Evolutionary conservation across 768 basidiomycete genomes (phyloP).

Genomic region (Phylloporus sp.): DNA sequence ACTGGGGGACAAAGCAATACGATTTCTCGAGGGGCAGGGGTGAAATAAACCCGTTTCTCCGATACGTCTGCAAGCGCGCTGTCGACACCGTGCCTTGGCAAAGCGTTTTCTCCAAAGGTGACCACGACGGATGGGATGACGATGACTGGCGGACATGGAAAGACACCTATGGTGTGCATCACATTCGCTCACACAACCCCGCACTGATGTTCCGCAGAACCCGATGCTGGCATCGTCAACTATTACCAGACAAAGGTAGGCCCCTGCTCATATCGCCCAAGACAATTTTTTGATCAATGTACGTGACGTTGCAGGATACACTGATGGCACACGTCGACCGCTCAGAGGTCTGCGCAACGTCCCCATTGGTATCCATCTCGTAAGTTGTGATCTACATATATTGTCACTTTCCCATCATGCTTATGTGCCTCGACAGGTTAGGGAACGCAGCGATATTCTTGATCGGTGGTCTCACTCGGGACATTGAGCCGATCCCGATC

Average conservation of each 20-base stretch:
- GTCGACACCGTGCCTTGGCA: conserved; percentile 70
- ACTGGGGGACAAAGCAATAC: conserved; percentile 96
- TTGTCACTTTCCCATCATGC: background rate
- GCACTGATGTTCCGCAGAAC: conserved; percentile 46
- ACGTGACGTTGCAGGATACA: conserved; percentile 52
- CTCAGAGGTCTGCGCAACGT: conserved; percentile 88
- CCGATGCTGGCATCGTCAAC: conserved; percentile 96
- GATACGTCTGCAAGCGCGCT: conserved; percentile 56
- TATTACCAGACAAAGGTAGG: conserved; percentile 79
- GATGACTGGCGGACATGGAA: conserved; percentile 72
- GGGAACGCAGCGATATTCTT: conserved; percentile 90
- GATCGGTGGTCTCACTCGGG: conserved; percentile 79
- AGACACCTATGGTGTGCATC: conserved; percentile 67
- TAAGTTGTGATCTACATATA: conserved; percentile 35
- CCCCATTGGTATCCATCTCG: conserved; percentile 94
- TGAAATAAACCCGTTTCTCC: conserved; percentile 54
- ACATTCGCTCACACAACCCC: conserved; percentile 4
- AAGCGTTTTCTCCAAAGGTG: conserved; percentile 45
- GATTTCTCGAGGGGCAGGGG: conserved; percentile 75
- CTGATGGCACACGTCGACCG: conserved; percentile 98
- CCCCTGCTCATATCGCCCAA: background rate
- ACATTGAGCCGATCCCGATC: conserved; percentile 72
- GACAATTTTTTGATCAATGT: background rate
- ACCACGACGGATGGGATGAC: conserved; percentile 48
- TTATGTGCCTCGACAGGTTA: conserved; percentile 45